Base-by-base conservation (phyloP, 163 green algal species). In the Volvox carteri region DNA sequence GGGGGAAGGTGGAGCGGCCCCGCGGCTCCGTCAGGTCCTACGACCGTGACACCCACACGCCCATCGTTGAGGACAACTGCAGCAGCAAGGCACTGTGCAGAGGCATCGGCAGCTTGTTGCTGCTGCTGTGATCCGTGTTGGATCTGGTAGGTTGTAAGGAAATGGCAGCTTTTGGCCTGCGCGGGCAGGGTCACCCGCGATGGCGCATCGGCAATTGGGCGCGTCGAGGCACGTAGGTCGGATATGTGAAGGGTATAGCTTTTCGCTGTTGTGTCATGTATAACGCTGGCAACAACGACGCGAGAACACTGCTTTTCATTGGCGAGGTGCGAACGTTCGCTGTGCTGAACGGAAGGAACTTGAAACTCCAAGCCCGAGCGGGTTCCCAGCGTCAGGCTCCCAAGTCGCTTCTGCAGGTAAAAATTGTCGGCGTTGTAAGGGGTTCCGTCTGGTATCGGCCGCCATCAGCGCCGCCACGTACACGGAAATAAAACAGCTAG, bases 51-150 rank as follows among this genome's bases (percentile, higher is more conserved):
- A 6, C 72, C 84, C 0, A 89, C 28, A 1, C 84, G 39, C 21
- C 84, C 84, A 33, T 84, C 84, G 0, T 12, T 23, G 9, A 89
- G 70, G 2, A 89, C 72, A 42, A 84, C 84, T 0, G 84, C 84
- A 6, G 54, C 5, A 21, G 35, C 28, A 16, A 46, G 21, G 35
- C n/a, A 23, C 35, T 14, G 18, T 70, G 35, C 7, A 23, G n/a
- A 41, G 14, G 41, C n/a, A 19, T 25, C 65, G 11, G 44, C 35
- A 18, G 50, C 70, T 72, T 65, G 2, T 52, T 44, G 16, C n/a
- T 72, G 35, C 23, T 86, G 54, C 28, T 65, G 54, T 65, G 6
- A 19, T 30, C 28, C 8, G 9, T 48, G 60, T 65, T 58, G 68
- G 48, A 44, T n/a, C n/a, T n/a, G n/a, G n/a, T n/a, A n/a, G n/a